Percentiles rank a stretch among this genome's conserved stretches.
phyloP scores from a whole-genome alignment of 169 alveolate species.

The Condylostoma magnum region DNA sequence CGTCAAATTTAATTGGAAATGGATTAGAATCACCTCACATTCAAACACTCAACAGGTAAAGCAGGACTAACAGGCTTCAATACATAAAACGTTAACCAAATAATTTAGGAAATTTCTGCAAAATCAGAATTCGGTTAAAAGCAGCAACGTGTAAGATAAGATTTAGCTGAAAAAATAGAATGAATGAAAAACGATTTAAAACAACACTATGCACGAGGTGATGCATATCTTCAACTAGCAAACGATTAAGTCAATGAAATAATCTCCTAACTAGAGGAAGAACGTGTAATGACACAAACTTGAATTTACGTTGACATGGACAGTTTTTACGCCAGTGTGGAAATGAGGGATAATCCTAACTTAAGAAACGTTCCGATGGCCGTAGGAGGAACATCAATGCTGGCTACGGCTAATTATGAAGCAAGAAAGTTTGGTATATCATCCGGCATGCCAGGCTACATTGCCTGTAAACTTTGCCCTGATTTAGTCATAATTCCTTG shows the following conservation, averaged over 20 bases:
- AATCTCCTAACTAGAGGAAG: slow-evolving; percentile 41
- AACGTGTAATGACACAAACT: slow-evolving; percentile 55
- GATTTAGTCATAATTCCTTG: slow-evolving; percentile 52
- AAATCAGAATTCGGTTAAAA: slow-evolving; percentile 61
- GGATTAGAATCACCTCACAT: too few relatives aligned
- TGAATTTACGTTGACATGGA: slow-evolving; percentile 91
- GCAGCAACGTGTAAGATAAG: slow-evolving; percentile 44
- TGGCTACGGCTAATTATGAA: slow-evolving; percentile 69
- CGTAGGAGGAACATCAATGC: slow-evolving; percentile 61
- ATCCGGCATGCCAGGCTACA: slow-evolving; percentile 80
- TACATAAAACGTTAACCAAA: slow-evolving; percentile 61
- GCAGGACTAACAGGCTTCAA: slow-evolving; percentile 81
- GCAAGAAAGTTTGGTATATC: slow-evolving; percentile 75
- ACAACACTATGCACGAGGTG: not conserved
- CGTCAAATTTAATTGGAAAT: too few relatives aligned
- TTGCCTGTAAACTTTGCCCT: slow-evolving; percentile 66
- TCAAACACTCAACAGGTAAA: too few relatives aligned
- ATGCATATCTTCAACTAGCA: not conserved
- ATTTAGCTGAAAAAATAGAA: slow-evolving; percentile 51
- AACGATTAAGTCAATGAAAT: slow-evolving; percentile 42
- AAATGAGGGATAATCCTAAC: slow-evolving; percentile 81
- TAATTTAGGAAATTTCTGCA: slow-evolving; percentile 68
- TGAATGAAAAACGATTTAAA: slow-evolving; percentile 43
- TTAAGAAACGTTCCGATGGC: slow-evolving; percentile 75
- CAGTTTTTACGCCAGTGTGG: slow-evolving; percentile 89